Percentiles rank a stretch among this genome's conserved stretches.
phyloP scores from a whole-genome alignment of 805 yeast species.

The Candida odintsovae region DNA sequence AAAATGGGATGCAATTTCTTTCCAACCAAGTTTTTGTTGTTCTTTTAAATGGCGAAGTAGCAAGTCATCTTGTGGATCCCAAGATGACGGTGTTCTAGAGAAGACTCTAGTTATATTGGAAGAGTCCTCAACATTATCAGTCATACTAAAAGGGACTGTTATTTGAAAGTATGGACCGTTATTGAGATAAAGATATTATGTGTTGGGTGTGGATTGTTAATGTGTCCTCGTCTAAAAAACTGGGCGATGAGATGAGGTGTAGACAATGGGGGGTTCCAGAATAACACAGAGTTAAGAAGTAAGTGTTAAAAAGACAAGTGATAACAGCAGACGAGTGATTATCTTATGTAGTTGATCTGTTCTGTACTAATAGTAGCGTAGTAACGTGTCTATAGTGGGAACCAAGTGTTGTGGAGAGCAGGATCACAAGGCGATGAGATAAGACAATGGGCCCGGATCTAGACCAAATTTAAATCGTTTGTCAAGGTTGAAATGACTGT shows the following conservation, averaged over 20 bases:
- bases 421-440: not conserved
- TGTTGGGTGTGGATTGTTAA: no score
- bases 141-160: not conserved
- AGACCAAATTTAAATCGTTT: not conserved
- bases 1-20: conserved; percentile 77
- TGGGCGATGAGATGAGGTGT: conserved; percentile 12
- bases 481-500: no score
- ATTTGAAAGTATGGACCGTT: not conserved
- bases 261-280: not conserved
- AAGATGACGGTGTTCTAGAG: conserved; percentile 46
- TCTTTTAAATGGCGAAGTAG: conserved; percentile 73
- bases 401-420: not conserved
- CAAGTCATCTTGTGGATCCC: conserved; percentile 77
- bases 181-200: no score
- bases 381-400: no score
- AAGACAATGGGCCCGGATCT: not conserved
- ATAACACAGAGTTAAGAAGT: no score
- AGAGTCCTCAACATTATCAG: conserved; percentile 16
- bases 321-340: not conserved
- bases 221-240: not conserved
- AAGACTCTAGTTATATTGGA: conserved; percentile 21
- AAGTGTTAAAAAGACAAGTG: no score
- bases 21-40: conserved; percentile 81
- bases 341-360: not conserved
- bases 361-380: not conserved